Evolutionary conservation across 257 asterid species (phyloP).

Genomic region (Nicotiana tomentosiformis): DNA sequence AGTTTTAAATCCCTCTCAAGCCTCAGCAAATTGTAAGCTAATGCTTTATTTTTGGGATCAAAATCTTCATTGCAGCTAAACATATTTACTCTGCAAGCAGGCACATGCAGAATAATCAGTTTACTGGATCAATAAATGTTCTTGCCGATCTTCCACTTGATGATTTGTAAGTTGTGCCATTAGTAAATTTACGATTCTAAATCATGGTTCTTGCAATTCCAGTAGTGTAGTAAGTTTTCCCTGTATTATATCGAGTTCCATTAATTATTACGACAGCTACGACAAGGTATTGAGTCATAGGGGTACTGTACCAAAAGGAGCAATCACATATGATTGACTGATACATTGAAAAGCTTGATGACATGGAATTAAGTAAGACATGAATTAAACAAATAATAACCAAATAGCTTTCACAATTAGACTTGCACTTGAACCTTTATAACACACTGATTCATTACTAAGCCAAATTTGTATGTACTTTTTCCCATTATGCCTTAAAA

Average conservation of each 20-base stretch:
- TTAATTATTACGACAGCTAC: too few species aligned
- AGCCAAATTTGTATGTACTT: background rate
- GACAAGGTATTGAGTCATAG: too few species aligned
- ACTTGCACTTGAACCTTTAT: background rate
- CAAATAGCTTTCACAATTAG: background rate
- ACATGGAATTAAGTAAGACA: background rate
- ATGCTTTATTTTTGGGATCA: background rate
- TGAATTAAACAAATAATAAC: background rate
- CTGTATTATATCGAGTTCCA: background rate
- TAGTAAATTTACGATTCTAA: background rate
- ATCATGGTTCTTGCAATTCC: background rate
- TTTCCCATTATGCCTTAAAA: background rate
- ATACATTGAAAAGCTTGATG: too few species aligned
- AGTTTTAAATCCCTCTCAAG: constrained; percentile 39
- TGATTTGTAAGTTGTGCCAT: constrained; percentile 39
- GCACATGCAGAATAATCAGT: constrained; percentile 52
- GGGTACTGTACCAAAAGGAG: too few species aligned
- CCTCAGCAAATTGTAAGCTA: constrained; percentile 37
- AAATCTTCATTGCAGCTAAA: constrained; percentile 12
- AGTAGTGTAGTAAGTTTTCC: background rate
- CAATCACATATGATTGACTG: too few species aligned
- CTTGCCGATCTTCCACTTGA: constrained; percentile 50
- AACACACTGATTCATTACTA: background rate
- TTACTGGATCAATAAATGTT: constrained; percentile 49
- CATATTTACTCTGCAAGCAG: constrained; percentile 26